Percentiles rank a stretch among this genome's conserved stretches.
phyloP scores from a whole-genome alignment of 1,284 basidiomycete species.

The Cryptococcus sp. region DNA sequence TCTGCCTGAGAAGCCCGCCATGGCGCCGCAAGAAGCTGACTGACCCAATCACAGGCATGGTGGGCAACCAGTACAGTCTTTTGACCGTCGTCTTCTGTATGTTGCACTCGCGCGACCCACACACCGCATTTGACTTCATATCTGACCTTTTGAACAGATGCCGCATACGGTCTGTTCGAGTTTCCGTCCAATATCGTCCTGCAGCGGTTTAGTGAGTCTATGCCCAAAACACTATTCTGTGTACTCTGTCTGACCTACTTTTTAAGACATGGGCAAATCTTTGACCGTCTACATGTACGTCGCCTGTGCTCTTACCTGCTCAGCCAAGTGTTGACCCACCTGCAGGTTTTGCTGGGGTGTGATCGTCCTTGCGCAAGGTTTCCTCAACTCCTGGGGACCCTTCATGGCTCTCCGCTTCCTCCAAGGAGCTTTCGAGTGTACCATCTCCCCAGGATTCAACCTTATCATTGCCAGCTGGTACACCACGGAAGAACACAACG shows the following conservation, averaged over 20 bases:
- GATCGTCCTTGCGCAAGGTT: slow-evolving; percentile 33
- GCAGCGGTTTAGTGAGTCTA: slow-evolving; percentile 18
- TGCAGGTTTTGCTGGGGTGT: slow-evolving; percentile 25
- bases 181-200: slow-evolving; percentile 40
- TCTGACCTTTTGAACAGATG: slow-evolving; percentile 17
- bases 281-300: neutral
- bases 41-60: too few relatives aligned
- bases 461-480: slow-evolving; percentile 29
- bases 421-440: slow-evolving; percentile 33
- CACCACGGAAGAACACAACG: slow-evolving; percentile 27
- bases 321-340: too few relatives aligned
- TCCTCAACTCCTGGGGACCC: slow-evolving; percentile 30
- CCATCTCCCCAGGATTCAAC: slow-evolving; percentile 30
- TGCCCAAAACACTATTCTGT: too few relatives aligned
- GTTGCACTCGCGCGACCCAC: neutral
- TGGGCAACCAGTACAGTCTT: slow-evolving; percentile 38
- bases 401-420: slow-evolving; percentile 40
- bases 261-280: too few relatives aligned
- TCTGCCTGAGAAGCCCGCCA: too few relatives aligned
- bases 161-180: slow-evolving; percentile 34
- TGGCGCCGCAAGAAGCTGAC: too few relatives aligned
- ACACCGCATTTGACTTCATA: neutral
- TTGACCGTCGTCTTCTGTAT: slow-evolving; percentile 30
- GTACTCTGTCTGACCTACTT: too few relatives aligned
- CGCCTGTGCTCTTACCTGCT: too few relatives aligned